Evolutionary conservation across 2,329 filamentous ascomycete genomes (phyloP).

Genomic region (Exserohilum rostratum): DNA sequence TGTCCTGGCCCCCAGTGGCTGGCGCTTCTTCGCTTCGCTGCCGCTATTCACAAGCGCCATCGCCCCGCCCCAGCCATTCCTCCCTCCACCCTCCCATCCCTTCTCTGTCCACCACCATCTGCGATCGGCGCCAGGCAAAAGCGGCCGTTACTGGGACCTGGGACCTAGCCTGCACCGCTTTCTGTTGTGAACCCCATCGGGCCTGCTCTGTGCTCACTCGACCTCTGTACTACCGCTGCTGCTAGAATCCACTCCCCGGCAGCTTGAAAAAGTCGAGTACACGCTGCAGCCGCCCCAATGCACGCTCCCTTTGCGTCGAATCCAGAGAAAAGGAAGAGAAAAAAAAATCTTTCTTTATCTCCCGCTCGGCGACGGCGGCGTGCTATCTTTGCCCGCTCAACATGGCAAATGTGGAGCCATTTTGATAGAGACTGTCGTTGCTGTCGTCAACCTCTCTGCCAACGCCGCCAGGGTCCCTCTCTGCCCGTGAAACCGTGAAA

Average conservation of each 20-base stretch:
- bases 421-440: conserved; percentile 9
- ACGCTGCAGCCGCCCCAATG: conserved; percentile 24
- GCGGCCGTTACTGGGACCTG: conserved; percentile 28
- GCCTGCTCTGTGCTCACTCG: conserved; percentile 27
- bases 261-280: conserved; percentile 23
- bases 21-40: conserved; percentile 11
- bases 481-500: conserved; percentile 1
- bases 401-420: conserved; percentile 7
- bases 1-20: neutral
- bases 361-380: neutral
- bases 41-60: conserved; percentile 13
- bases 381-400: conserved; percentile 3
- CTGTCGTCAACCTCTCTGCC: conserved; percentile 13
- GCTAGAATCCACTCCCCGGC: conserved; percentile 15
- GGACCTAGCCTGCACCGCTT: conserved; percentile 31
- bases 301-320: conserved; percentile 9
- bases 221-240: conserved; percentile 17
- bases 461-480: conserved; percentile 10
- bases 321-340: neutral
- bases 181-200: conserved; percentile 25
- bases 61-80: conserved; percentile 14
- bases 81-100: too few relatives aligned
- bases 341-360: neutral
- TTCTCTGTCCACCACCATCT: conserved; percentile 29
- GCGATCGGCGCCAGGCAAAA: conserved; percentile 39